Percentiles rank a stretch among this genome's conserved stretches.
Evolutionary conservation across 805 yeast genomes (phyloP).

Genomic region (Teunomyces kruisii): DNA sequence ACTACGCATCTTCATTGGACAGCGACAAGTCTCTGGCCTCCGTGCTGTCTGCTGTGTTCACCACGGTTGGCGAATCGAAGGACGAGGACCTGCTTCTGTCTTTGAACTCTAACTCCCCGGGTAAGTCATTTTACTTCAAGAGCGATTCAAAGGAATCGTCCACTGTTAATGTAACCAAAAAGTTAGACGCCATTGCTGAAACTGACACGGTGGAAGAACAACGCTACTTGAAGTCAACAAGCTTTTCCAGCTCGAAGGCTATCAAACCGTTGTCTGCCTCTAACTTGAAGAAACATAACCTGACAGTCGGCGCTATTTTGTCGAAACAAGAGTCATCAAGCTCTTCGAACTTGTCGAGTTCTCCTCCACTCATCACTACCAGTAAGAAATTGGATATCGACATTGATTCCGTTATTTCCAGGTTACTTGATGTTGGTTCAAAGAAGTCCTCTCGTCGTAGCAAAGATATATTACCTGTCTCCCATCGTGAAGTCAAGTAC

Average conservation of each 20-base stretch:
- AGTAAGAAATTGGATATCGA: slow-evolving; percentile 38
- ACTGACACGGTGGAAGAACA: slow-evolving; percentile 13
- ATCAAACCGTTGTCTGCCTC: slow-evolving; percentile 6
- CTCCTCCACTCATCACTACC: slow-evolving; percentile 22
- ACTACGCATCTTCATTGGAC: slow-evolving; percentile 35
- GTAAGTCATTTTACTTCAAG: slow-evolving; percentile 7
- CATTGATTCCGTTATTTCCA: slow-evolving; percentile 63
- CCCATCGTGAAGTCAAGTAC: slow-evolving; percentile 53
- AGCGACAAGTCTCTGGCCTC: slow-evolving; percentile 38
- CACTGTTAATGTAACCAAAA: slow-evolving; percentile 1
- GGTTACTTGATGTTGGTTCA: slow-evolving; percentile 51
- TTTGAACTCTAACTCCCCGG: slow-evolving; percentile 24
- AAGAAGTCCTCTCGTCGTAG: slow-evolving; percentile 15
- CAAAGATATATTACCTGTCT: slow-evolving; percentile 50
- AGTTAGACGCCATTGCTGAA: slow-evolving; percentile 23
- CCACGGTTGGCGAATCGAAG: slow-evolving; percentile 26
- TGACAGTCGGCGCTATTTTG: slow-evolving; percentile 7
- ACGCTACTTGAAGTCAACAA: background rate
- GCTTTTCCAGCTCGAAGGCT: slow-evolving; percentile 12
- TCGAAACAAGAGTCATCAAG: slow-evolving; percentile 12
- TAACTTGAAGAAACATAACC: slow-evolving; percentile 11
- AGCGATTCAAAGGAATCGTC: slow-evolving; percentile 5
- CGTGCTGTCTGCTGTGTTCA: slow-evolving; percentile 35
- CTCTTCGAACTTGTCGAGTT: slow-evolving; percentile 18
- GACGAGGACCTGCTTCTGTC: slow-evolving; percentile 42